Conservation (phyloP, 2,329 filamentous ascomycete genomes). For the Penicillium oxalicum region DNA sequence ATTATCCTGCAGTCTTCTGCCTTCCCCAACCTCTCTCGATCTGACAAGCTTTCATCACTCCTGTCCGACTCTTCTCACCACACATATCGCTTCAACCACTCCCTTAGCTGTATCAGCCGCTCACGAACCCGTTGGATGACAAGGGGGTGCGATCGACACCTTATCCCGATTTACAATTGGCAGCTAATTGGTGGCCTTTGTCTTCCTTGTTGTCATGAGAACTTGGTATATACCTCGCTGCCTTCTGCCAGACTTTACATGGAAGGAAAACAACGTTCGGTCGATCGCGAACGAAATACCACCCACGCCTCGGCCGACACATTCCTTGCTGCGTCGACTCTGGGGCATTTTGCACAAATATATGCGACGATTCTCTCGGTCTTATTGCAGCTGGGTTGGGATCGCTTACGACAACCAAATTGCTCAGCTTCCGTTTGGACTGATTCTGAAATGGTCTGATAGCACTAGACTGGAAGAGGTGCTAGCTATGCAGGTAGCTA, state of each 20-base stretch:
- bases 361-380: slow-evolving; percentile 22
- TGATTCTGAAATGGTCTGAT: slow-evolving; percentile 37
- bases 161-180: no score
- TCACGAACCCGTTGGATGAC: background rate
- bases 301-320: slow-evolving; percentile 16
- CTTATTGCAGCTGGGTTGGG: slow-evolving; percentile 27
- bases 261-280: slow-evolving; percentile 7
- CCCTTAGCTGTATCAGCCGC: background rate
- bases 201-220: no score
- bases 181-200: no score
- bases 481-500: slow-evolving; percentile 28
- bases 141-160: background rate
- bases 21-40: background rate
- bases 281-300: slow-evolving; percentile 15
- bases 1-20: background rate
- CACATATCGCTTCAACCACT: background rate
- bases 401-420: slow-evolving; percentile 29
- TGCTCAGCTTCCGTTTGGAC: slow-evolving; percentile 32
- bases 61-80: background rate
- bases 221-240: slow-evolving; percentile 1
- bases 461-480: slow-evolving; percentile 32
- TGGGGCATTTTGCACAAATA: slow-evolving; percentile 26
- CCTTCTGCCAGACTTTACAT: slow-evolving; percentile 18
- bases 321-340: slow-evolving; percentile 16
- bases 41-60: background rate